Base-by-base conservation (phyloP, 2,329 filamentous ascomycete genomes). In the Aspergillus terreus region DNA sequence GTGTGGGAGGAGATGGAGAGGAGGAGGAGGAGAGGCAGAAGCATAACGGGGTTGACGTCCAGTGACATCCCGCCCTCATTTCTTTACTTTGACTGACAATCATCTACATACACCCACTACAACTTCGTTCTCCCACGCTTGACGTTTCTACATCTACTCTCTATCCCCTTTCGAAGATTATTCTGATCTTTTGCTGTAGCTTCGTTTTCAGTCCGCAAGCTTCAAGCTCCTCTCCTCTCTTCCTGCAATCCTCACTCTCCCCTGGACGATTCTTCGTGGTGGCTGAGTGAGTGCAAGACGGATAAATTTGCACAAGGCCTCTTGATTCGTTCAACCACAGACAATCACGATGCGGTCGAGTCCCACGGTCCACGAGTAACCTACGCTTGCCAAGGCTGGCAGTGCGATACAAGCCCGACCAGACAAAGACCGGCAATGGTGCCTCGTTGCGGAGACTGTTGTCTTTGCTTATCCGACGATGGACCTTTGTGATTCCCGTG, bases 301-400 rank as follows among this genome's bases (percentile, higher is more conserved):
- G 27, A 38, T 17, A 27, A 46, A 45, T 40, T 33, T 27, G 21
- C n/a, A 32, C 48, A 19, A 4, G 7, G 14, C 27, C 46, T 19
- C 40, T 44, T 55, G 50, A 55, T 55, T 55, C 46, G 53, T 45
- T 32, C 23, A 38, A 43, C 53, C 44, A 38, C 25, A 46, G 40
- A 36, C 41, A 50, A 41, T 44, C 14, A 48, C 46, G 12, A 48
- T 54, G 49, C 36, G 47, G 51, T 45, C 50, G 44, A 44, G 50
- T 53, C 41, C 50, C 53, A 53, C 53, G 35, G 19, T 17, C 36
- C 30, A 44, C 46, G 50, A 35, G 32, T 52, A 2, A 38, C 6
- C 27, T 1, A 36, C 11, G 33, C 35, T n/a, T 17, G 35, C 35
- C 35, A 38, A 38, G 35, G 14, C 35, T 38, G 35, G 35, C 35